phyloP scores from a whole-genome alignment of 345 rosid species.

The Gossypioides kirkii region DNA sequence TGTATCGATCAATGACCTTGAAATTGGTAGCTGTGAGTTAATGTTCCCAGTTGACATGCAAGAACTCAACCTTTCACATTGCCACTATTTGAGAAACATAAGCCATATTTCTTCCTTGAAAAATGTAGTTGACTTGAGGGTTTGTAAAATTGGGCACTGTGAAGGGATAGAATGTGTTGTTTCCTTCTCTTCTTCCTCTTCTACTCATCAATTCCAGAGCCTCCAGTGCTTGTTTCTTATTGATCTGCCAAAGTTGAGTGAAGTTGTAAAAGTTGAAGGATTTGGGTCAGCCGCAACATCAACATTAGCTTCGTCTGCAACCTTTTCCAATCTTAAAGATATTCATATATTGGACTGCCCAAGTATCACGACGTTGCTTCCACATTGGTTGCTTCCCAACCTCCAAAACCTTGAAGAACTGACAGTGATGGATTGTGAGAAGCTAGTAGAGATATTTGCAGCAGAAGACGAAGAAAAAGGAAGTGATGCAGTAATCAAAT shows the following conservation, averaged over 20 bases:
- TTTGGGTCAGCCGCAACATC: neutral
- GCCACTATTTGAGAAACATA: neutral
- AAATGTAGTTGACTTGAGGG: neutral
- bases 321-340: neutral
- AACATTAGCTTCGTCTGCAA: neutral
- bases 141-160: neutral
- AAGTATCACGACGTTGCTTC: neutral
- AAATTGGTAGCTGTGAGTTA: neutral
- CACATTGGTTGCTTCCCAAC: too few relatives aligned
- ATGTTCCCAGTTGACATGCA: neutral
- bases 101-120: neutral
- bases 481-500: neutral
- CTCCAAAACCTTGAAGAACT: neutral
- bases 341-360: neutral
- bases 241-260: neutral
- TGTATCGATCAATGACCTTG: neutral
- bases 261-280: neutral
- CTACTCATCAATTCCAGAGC: neutral
- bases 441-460: neutral
- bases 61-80: neutral
- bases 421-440: fast-evolving
- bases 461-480: neutral
- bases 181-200: neutral
- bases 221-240: neutral
- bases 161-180: neutral